A percentile compares a stretch with the other conserved stretches of the same genome.
These are phyloP conservation scores for Microdochium paspali DNA, from an alignment of 2,329 filamentous ascomycete species.

Conservation along the genomic window DNA sequence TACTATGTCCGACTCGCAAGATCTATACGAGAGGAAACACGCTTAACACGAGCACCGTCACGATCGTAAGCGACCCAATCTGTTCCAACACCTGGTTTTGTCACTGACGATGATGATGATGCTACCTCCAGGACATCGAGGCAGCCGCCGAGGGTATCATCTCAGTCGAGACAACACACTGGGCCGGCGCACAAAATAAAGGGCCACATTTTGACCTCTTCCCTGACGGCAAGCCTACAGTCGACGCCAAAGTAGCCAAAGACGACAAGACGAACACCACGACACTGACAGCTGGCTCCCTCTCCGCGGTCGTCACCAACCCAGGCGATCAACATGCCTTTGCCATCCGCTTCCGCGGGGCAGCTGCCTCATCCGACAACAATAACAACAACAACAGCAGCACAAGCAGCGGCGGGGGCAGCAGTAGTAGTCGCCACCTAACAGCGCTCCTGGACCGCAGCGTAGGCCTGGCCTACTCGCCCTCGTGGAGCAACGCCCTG, in stretches of 20 bases:
- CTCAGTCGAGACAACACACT: slow-evolving; percentile 49
- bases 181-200: slow-evolving; percentile 38
- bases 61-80: slow-evolving; percentile 27
- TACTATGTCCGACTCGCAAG: slow-evolving; percentile 48
- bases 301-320: slow-evolving; percentile 38
- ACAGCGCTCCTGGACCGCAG: slow-evolving; percentile 46
- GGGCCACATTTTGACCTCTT: slow-evolving; percentile 51
- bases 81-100: too few species aligned
- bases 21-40: slow-evolving; percentile 45
- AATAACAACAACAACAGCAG: neutral
- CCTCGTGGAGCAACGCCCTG: slow-evolving; percentile 40
- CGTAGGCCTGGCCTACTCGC: slow-evolving; percentile 47
- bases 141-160: slow-evolving; percentile 50
- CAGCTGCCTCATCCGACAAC: slow-evolving; percentile 19
- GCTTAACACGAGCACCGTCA: slow-evolving; percentile 45
- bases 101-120: too few species aligned
- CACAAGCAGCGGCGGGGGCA: neutral
- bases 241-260: slow-evolving; percentile 28
- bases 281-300: slow-evolving; percentile 37
- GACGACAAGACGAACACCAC: slow-evolving; percentile 27
- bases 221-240: slow-evolving; percentile 36
- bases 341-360: slow-evolving; percentile 44
- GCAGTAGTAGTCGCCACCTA: slow-evolving; percentile 26
- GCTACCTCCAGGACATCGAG: slow-evolving; percentile 47
- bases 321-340: slow-evolving; percentile 37